Evolutionary conservation across 1,284 basidiomycete species (phyloP), one percentile per base, ranked within the genome.

Genomic region (Agaricales sp.): DNA sequence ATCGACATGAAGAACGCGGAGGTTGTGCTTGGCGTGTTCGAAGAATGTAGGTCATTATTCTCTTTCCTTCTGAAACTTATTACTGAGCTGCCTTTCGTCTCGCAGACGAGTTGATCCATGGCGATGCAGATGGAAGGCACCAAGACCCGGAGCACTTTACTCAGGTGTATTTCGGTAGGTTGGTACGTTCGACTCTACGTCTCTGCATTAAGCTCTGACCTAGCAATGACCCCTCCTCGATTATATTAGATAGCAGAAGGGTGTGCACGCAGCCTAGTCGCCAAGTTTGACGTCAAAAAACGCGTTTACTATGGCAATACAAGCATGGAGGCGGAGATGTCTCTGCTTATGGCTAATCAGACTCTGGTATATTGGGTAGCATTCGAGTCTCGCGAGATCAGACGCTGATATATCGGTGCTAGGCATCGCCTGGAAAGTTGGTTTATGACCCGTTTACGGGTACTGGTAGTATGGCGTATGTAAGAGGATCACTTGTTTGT

Each of bases 371-470:
- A 67, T 53, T 19, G 16, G 43, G 16, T 22, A 2, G 4, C 37
- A n/a, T n/a, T n/a, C n/a, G n/a, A n/a, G n/a, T n/a, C n/a, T n/a
- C n/a, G n/a, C n/a, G n/a, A n/a, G n/a, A n/a, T n/a, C n/a, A n/a
- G n/a, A n/a, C n/a, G n/a, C n/a, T n/a, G n/a, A n/a, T n/a, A n/a
- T 26, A 6, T n/a, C n/a, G n/a, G n/a, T n/a, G n/a, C 13, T 50
- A 93, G 89, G 86, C 93, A 0, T 76, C 82, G 2, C 82, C 90
- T 1, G 92, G 92, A 35, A 95, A 90, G 64, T 64, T 97, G 24
- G 74, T 98, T 16, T 98, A 98, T 58, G 96, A 99, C 61, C 96
- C 96, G 0, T 99, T 99, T 63, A 82, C 89, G 45, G 96, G 96
- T 1, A 99, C 96, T 0, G 96, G 96, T 3, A 96, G 93, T 55